Percentiles rank a stretch among this genome's conserved stretches.
phyloP scores from a whole-genome alignment of 176 grass and related monocot species.

The Guadua angustifolia region DNA sequence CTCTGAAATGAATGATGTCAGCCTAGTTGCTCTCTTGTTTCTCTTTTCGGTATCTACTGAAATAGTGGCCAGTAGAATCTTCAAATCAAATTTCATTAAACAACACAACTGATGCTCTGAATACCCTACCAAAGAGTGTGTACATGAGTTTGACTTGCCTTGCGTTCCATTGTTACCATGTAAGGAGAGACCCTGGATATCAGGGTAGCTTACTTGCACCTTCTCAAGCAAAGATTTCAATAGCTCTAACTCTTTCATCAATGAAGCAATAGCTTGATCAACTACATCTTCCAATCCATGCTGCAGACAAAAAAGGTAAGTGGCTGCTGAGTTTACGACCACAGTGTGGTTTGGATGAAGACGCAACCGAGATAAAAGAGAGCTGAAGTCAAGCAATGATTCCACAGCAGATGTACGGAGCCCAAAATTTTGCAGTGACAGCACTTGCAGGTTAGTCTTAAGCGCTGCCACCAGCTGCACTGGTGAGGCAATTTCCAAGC shows the following conservation, averaged over 20 bases:
- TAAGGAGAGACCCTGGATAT: constrained; percentile 51
- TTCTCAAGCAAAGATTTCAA: constrained; percentile 73
- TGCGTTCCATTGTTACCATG: constrained; percentile 41
- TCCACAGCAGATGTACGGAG: constrained; percentile 70
- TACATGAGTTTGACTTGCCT: constrained; percentile 26
- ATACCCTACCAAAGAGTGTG: constrained; percentile 39
- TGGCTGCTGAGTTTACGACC: constrained; percentile 60
- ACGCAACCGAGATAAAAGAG: constrained; percentile 70
- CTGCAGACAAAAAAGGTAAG: constrained; percentile 86
- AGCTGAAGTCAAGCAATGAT: constrained; percentile 63
- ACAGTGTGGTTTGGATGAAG: constrained; percentile 86
- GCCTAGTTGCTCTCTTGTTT: constrained; percentile 57
- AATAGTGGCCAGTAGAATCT: constrained; percentile 69
- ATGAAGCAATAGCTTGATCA: constrained; percentile 64
- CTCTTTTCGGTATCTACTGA: constrained; percentile 55
- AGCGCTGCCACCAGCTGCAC: constrained; percentile 63
- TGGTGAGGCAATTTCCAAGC: constrained; percentile 58
- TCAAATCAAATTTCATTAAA: constrained; percentile 91
- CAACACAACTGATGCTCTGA: constrained; percentile 80
- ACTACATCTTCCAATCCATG: constrained; percentile 73
- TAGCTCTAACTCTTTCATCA: constrained; percentile 76
- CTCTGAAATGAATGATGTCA: constrained; percentile 70
- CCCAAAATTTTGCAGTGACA: constrained; percentile 72
- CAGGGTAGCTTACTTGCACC: constrained; percentile 47
- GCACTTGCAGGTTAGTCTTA: constrained; percentile 85